A percentile compares a stretch with the other conserved stretches of the same genome.
Evolutionary conservation across 2,329 filamentous ascomycete species (phyloP).

Genomic region (Sordariomycetes sp.): DNA sequence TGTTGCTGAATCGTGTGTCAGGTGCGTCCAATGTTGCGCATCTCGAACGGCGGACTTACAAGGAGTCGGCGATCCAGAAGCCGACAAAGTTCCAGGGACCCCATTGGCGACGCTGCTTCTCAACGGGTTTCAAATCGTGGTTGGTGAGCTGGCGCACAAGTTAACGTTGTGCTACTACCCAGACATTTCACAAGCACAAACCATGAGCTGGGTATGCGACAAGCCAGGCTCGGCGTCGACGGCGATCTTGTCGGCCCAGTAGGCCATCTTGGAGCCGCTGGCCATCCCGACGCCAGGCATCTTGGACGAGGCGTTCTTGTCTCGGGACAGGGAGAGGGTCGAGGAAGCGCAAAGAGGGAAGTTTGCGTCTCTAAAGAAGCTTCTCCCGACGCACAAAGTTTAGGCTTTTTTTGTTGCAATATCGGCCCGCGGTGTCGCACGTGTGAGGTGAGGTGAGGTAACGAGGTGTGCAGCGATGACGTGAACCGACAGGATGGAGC

Average conservation of each 20-base stretch:
- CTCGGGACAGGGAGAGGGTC: not conserved
- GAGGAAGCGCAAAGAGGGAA: too few relatives aligned
- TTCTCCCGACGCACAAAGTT: too few relatives aligned
- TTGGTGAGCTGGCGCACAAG: slow-evolving; percentile 55
- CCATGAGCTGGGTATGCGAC: slow-evolving; percentile 71
- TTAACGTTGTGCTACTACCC: not conserved
- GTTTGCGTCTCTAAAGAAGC: too few relatives aligned
- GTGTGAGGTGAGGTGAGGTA: not conserved
- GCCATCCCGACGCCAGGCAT: slow-evolving; percentile 11
- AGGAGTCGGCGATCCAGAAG: slow-evolving; percentile 79
- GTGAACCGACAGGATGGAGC: slow-evolving; percentile 5
- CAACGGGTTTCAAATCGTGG: slow-evolving; percentile 72
- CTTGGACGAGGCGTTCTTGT: not conserved
- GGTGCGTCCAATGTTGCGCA: too few relatives aligned
- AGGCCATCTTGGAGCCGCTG: slow-evolving; percentile 26
- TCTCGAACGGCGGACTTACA: too few relatives aligned
- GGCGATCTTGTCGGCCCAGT: slow-evolving; percentile 51
- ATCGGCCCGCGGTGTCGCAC: not conserved
- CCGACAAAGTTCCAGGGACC: slow-evolving; percentile 79
- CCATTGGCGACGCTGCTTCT: slow-evolving; percentile 74
- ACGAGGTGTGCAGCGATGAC: slow-evolving; percentile 2
- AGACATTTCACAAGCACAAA: slow-evolving; percentile 19
- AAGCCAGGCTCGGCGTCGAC: slow-evolving; percentile 71
- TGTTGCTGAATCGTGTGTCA: too few relatives aligned
- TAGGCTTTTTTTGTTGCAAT: too few relatives aligned